Evolutionary conservation across 129 eudicot genomes (phyloP), one percentile per base, ranked within the genome.

Genomic region (Glebionis coronaria): DNA sequence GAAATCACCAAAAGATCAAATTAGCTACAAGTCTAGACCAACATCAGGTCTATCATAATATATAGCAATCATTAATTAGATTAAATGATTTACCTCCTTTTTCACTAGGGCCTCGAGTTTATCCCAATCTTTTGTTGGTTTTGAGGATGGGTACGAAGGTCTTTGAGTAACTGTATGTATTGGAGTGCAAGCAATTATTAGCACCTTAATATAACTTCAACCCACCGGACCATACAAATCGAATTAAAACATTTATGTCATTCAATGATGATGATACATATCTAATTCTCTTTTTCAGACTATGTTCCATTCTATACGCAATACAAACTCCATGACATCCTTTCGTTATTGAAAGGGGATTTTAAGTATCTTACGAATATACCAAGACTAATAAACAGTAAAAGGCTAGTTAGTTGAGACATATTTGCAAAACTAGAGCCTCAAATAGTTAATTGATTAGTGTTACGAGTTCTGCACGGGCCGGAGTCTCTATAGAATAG

Each of bases 81-180:
- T 44, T 5, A 58, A 57, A 40, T 56, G 18, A 76, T 50, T 40
- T 73, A 89, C 99, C 97, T 94, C 97, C 71, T 86, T 93, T 68
- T 89, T 89, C 64, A 94, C 90, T 72, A 84, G 76, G 50, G 99
- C 99, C 81, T 89, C 97, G 80, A 93, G 86, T 73, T 84, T 89
- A 85, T 93, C 99, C 99, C 99, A 93, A 69, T 93, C 95, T 50
- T 78, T 77, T 63, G 71, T 88, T 1, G 83, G 76, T 51, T 79
- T 93, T 5, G 99, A 93, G 29, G 99, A 86, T 64, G 99, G 99
- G 68, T 89, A 88, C 4, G 74, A 3, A 12, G 93, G 99, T 73
- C 87, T 82, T 16, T 74, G 81, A 57, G 42, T 70, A 31, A 73
- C 97, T 93, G 31, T 40, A 71, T n/a, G 56, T 73, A 16, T 19